These are phyloP conservation scores for Phanerochaete carnosa DNA, from an alignment of 768 basidiomycete genomes.

Conservation along the genomic window DNA sequence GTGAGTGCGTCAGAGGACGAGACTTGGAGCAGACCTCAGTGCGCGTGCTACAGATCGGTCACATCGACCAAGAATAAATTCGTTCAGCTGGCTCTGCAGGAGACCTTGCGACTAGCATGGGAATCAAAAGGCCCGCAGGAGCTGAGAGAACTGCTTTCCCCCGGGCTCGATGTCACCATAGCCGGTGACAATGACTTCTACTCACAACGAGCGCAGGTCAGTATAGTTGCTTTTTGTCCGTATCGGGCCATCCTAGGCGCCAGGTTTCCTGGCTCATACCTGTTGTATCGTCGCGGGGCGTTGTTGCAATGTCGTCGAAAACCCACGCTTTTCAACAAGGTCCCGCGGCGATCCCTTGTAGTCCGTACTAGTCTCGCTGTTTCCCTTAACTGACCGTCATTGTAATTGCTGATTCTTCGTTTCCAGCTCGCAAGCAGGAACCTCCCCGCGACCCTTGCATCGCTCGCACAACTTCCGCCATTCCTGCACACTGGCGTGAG, in stretches of 20 bases:
- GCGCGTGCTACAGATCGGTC: conserved; percentile 7
- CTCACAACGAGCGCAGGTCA: conserved; percentile 84
- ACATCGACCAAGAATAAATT: conserved; percentile 77
- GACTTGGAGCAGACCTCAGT: not conserved
- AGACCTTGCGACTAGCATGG: conserved; percentile 62
- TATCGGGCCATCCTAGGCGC: not conserved
- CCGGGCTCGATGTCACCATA: conserved; percentile 74
- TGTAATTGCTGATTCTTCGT: not conserved
- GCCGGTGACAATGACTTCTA: conserved; percentile 98
- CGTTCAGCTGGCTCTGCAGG: conserved; percentile 84
- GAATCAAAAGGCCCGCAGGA: conserved; percentile 50
- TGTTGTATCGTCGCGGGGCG: not conserved
- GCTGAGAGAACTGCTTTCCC: conserved; percentile 40
- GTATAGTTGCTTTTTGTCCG: conserved; percentile 13
- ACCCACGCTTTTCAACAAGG: not conserved
- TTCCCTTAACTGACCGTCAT: too few species aligned
- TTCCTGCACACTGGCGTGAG: conserved; percentile 70
- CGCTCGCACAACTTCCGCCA: conserved; percentile 67
- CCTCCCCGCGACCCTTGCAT: conserved; percentile 60
- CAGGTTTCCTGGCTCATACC: not conserved
- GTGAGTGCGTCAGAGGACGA: conserved; percentile 12
- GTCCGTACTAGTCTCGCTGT: too few species aligned
- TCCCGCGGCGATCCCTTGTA: not conserved
- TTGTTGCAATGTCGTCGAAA: not conserved
- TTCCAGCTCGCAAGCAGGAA: conserved; percentile 58